These are phyloP conservation scores for Funneliformis geosporum DNA, from an alignment of 192 early-diverging fungal species.

Conservation along the genomic window DNA sequence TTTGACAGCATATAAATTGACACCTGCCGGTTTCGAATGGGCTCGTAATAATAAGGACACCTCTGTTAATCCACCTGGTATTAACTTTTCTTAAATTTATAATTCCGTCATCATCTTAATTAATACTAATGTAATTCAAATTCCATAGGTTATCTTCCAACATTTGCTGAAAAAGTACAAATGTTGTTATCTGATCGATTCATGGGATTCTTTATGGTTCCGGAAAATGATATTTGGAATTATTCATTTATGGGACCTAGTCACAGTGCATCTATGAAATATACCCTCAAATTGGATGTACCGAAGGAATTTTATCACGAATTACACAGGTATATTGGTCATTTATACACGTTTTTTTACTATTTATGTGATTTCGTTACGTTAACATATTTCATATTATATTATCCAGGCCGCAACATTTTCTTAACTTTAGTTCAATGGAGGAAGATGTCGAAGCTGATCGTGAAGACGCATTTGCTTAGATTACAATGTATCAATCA, in stretches of 20 bases:
- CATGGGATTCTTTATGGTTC: conserved; percentile 99
- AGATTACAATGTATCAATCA: conserved; percentile 17
- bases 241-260: conserved; percentile 98
- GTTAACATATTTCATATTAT: background rate
- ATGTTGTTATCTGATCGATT: conserved; percentile 95
- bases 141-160: conserved; percentile 74
- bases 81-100: background rate
- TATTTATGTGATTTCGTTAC: background rate
- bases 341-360: background rate
- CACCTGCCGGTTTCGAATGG: conserved; percentile 97
- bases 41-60: conserved; percentile 90
- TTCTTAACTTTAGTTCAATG: conserved; percentile 85
- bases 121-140: background rate
- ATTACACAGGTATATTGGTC: conserved; percentile 59
- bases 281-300: conserved; percentile 82
- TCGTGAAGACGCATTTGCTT: conserved; percentile 62
- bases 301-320: conserved; percentile 98
- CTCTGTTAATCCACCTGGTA: conserved; percentile 69
- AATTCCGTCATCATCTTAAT: background rate
- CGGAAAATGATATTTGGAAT: conserved; percentile 94
- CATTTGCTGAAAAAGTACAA: conserved; percentile 95
- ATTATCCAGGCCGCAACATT: conserved; percentile 76
- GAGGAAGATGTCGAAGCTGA: conserved; percentile 62
- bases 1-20: conserved; percentile 92
- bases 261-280: conserved; percentile 91